Conservation (phyloP, 1,284 basidiomycete species). For the Rhodotorula sp. region DNA sequence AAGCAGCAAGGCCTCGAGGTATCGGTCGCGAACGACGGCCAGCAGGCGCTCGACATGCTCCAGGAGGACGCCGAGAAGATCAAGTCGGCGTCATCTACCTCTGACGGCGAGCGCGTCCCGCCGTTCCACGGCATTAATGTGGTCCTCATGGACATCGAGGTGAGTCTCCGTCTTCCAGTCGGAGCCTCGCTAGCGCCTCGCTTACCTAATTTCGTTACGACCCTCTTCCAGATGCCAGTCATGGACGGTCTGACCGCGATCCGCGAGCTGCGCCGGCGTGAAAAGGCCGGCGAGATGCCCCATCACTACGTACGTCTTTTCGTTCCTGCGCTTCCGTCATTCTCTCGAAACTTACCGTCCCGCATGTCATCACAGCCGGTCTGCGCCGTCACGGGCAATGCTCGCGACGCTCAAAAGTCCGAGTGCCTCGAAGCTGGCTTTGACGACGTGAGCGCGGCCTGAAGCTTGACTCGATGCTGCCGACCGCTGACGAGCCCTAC, state of each 20-base stretch:
- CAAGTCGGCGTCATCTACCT: background rate
- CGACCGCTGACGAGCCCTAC: background rate
- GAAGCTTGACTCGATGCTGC: background rate
- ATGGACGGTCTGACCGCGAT: slow-evolving; percentile 36
- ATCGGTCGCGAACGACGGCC: slow-evolving; percentile 51
- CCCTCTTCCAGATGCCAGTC: slow-evolving; percentile 29
- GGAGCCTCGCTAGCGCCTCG: no score
- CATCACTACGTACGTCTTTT: slow-evolving; percentile 4
- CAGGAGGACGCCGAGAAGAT: slow-evolving; percentile 2
- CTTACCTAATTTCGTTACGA: background rate
- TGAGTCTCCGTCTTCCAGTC: background rate
- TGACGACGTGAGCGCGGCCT: slow-evolving; percentile 5
- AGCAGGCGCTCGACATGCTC: slow-evolving; percentile 49
- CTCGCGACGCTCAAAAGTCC: slow-evolving; percentile 1
- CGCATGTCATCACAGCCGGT: background rate
- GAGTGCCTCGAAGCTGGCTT: slow-evolving; percentile 7
- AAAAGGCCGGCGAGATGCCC: slow-evolving; percentile 18
- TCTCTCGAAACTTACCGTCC: background rate
- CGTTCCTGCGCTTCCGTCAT: background rate
- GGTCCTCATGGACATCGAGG: slow-evolving; percentile 34
- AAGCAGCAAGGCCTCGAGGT: slow-evolving; percentile 48
- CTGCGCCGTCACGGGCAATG: slow-evolving; percentile 14
- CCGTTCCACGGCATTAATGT: slow-evolving; percentile 3
- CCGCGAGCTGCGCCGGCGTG: slow-evolving; percentile 24
- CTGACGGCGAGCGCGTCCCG: background rate